Evolutionary conservation across 2,329 filamentous ascomycete species (phyloP), one percentile per base, ranked within the genome.

Genomic region (Cyanodermella asteris): DNA sequence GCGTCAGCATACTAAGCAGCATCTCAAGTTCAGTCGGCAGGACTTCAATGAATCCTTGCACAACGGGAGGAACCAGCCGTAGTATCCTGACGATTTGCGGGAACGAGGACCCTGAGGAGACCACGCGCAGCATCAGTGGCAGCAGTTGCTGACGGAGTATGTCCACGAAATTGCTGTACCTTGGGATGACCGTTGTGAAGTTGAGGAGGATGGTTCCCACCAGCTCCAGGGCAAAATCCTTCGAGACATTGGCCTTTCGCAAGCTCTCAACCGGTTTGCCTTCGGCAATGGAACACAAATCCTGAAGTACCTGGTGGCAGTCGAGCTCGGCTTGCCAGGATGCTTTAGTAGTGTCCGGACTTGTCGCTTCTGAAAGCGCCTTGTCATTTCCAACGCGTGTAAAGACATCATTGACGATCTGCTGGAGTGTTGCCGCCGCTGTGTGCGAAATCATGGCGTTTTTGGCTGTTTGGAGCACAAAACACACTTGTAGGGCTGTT

Each of bases 391-490:
- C n/a, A n/a, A n/a, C n/a, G n/a, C n/a, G n/a, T n/a, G n/a, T n/a
- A 47, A 93, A 94, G 0, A 91, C 75, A 1, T 77, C 74, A 16
- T 87, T 78, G 6, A 94, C 72, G 9, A 97, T 63, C 46, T 94
- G 87, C 48, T 93, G 84, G 27, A 97, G 55, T 3, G 87, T 94
- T n/a, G 87, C 87, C 14, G 84, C 80, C 7, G 87, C 87, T 1
- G 90, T 94, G 38, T 90, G 90, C 43, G 84, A 90, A 37, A 97
- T 81, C 25, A 91, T 81, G 14, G 72, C 69, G 51, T 82, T 90
- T 51, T 93, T 94, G 47, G 76, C 87, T 28, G 69, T 73, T 49
- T 94, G 82, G 24, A 97, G 52, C 25, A 78, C 73, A 31, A 87
- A 87, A 50, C 87, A 94, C 43, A 91, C 78, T 43, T 91, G 82